A percentile compares a stretch with the other conserved stretches of the same genome.
Conservation (phyloP, 306 rosid genomes). For the Quercus variabilis region DNA sequence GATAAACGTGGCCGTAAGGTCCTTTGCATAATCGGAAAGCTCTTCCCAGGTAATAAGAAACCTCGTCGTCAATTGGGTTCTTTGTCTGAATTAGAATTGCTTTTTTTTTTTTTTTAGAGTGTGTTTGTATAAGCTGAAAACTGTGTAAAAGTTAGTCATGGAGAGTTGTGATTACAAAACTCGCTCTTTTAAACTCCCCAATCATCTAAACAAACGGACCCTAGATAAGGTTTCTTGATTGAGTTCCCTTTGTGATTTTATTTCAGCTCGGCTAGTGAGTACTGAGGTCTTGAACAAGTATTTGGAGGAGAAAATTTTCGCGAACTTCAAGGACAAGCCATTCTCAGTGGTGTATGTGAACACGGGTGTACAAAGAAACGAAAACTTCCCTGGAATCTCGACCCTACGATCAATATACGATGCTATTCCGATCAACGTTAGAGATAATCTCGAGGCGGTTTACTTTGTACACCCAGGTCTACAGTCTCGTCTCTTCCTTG, state of each 20-base stretch:
- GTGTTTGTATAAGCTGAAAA: no score
- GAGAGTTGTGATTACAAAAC: no score
- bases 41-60: constrained; percentile 25
- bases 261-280: constrained; percentile 28
- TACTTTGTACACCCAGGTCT: constrained; percentile 36
- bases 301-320: constrained; percentile 24
- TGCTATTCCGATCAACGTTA: constrained; percentile 20
- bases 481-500: constrained; percentile 33
- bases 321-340: constrained; percentile 17
- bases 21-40: constrained; percentile 36
- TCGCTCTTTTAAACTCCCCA: no score
- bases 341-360: constrained; percentile 37
- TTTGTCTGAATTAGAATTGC: no score
- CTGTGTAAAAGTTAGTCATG: no score
- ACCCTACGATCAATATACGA: constrained; percentile 27
- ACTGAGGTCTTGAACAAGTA: constrained; percentile 28
- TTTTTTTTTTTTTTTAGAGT: no score
- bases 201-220: no score
- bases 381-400: constrained; percentile 33
- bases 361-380: constrained; percentile 24
- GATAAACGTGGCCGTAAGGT: constrained; percentile 29
- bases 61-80: no score
- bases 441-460: constrained; percentile 20
- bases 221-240: no score
- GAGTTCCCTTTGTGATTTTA: no score